A percentile compares a stretch with the other conserved stretches of the same genome.
phyloP scores from a whole-genome alignment of 352 stramenopile species.

The Phytophthora tubulina region DNA sequence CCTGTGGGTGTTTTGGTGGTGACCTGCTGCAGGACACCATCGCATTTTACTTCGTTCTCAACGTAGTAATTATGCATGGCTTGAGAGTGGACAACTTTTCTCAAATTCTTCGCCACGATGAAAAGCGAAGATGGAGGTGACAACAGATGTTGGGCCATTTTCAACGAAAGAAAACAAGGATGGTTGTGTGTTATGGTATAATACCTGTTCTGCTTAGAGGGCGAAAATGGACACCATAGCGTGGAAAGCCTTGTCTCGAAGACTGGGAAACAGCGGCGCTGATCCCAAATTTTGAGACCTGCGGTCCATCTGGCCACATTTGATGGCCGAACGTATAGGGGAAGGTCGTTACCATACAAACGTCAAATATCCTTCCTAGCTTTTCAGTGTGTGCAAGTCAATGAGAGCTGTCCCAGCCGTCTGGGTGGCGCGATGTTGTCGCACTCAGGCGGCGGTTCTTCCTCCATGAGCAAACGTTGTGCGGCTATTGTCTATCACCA shows the following conservation, averaged over 20 bases:
- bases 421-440: conserved; percentile 28
- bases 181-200: not conserved
- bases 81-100: conserved; percentile 5
- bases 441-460: conserved; percentile 18
- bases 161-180: conserved; percentile 15
- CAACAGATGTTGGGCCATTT: conserved; percentile 3
- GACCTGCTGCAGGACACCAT: not conserved
- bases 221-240: conserved; percentile 1
- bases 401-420: conserved; percentile 28
- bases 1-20: conserved; percentile 1
- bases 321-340: conserved; percentile 31
- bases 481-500: conserved; percentile 17
- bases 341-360: conserved; percentile 37
- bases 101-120: conserved; percentile 13
- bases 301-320: conserved; percentile 38
- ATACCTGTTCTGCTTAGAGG: conserved; percentile 8
- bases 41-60: not conserved
- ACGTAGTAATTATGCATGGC: not conserved
- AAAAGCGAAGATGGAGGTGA: conserved; percentile 11
- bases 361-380: conserved; percentile 6
- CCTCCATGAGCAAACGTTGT: conserved; percentile 5
- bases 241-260: conserved; percentile 20
- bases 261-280: not conserved
- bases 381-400: conserved; percentile 20
- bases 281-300: conserved; percentile 34